Evolutionary conservation across 768 basidiomycete genomes (phyloP).

Genomic region (Psilocybe sp.): DNA sequence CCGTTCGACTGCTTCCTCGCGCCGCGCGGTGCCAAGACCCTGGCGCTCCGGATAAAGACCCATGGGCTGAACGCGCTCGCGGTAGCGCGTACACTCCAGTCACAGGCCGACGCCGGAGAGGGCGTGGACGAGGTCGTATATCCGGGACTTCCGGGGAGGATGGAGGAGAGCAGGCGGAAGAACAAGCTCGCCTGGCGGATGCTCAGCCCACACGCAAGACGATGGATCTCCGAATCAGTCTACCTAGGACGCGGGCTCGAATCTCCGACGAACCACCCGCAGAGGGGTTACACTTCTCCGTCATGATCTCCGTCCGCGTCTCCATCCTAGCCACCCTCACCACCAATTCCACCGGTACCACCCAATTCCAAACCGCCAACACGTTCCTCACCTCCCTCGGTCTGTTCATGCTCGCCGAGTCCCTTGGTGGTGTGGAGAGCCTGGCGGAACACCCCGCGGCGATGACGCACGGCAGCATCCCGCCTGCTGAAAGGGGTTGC

Average conservation of each 20-base stretch:
- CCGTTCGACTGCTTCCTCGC: conserved; percentile 57
- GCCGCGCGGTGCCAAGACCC: conserved; percentile 90
- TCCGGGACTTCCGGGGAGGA: conserved; percentile 72
- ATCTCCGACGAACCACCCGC: conserved; percentile 19
- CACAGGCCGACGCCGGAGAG: conserved; percentile 34
- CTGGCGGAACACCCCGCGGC: conserved; percentile 81
- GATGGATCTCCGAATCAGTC: conserved; percentile 26
- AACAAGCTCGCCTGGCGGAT: conserved; percentile 64
- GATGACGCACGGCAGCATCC: conserved; percentile 88
- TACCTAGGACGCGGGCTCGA: not conserved
- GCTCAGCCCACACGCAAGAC: conserved; percentile 65
- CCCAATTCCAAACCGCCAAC: conserved; percentile 47
- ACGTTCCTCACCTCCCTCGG: conserved; percentile 62
- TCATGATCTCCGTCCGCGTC: conserved; percentile 83
- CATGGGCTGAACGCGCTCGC: conserved; percentile 83
- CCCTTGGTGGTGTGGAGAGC: conserved; percentile 89
- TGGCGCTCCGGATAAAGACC: conserved; percentile 81
- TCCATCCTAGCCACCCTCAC: too few species aligned
- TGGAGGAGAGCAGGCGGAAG: conserved; percentile 30
- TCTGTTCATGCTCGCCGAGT: conserved; percentile 83
- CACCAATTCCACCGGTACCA: conserved; percentile 34
- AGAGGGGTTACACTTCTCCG: conserved; percentile 83
- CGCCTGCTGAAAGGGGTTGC: conserved; percentile 57
- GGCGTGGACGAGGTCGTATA: conserved; percentile 83
- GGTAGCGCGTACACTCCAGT: conserved; percentile 66